A percentile compares a stretch with the other conserved stretches of the same genome.
Evolutionary conservation across 345 rosid genomes (phyloP).

Genomic region (Camelina neglecta): DNA sequence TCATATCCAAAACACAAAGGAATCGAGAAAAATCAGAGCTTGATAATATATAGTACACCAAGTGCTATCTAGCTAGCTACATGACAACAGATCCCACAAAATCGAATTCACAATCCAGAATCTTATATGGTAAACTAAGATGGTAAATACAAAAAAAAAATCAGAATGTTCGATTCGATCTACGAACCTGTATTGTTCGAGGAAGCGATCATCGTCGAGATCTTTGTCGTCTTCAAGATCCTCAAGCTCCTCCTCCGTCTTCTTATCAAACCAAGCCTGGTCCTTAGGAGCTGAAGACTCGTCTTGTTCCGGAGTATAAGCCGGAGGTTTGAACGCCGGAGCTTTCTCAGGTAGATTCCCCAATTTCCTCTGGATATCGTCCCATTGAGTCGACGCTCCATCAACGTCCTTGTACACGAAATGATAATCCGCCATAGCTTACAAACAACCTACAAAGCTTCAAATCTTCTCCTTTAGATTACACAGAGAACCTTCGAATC

Average conservation of each 20-base stretch:
- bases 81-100: slow-evolving; percentile 31
- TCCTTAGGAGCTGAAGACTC: slow-evolving; percentile 72
- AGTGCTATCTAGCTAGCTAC: slow-evolving; percentile 15
- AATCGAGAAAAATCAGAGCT: slow-evolving; percentile 21
- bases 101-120: slow-evolving; percentile 16
- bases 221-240: slow-evolving; percentile 74
- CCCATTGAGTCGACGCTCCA: slow-evolving; percentile 99
- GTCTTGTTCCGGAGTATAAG: slow-evolving; percentile 77
- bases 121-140: neutral
- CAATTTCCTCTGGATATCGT: slow-evolving; percentile 92
- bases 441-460: neutral
- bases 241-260: slow-evolving; percentile 85
- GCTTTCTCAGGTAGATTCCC: slow-evolving; percentile 87
- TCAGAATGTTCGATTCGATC: slow-evolving; percentile 21
- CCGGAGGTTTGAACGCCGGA: slow-evolving; percentile 84
- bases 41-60: neutral
- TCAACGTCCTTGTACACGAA: slow-evolving; percentile 93
- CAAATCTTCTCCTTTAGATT: slow-evolving; percentile 21
- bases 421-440: slow-evolving; percentile 88
- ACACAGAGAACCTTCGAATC: slow-evolving; percentile 36
- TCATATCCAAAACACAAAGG: slow-evolving; percentile 21
- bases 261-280: slow-evolving; percentile 72
- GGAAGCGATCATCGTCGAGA: slow-evolving; percentile 91
- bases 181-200: slow-evolving; percentile 78
- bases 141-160: neutral